These are phyloP conservation scores for Hymenoscyphus occultus DNA, from an alignment of 2,329 filamentous ascomycete genomes.

Conservation along the genomic window DNA sequence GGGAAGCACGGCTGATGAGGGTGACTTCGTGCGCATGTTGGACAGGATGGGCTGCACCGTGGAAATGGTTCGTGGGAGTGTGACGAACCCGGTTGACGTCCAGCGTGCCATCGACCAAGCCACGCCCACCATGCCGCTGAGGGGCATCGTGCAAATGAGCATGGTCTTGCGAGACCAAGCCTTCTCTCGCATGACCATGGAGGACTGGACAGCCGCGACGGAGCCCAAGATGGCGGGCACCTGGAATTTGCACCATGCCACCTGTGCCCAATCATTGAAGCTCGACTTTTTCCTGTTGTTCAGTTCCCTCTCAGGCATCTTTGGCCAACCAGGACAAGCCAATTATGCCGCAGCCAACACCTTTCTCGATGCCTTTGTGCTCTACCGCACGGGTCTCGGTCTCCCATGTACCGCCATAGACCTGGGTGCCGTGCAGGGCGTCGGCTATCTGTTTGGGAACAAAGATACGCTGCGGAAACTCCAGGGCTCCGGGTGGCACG, in stretches of 20 bases:
- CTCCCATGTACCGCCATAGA: too few relatives aligned
- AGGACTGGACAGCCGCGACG: conserved; percentile 36
- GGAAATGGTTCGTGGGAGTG: too few relatives aligned
- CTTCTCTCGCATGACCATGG: conserved; percentile 39
- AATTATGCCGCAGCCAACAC: conserved; percentile 37
- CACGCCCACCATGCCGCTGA: too few relatives aligned
- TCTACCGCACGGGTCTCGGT: conserved; percentile 15
- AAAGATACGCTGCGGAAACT: too few relatives aligned
- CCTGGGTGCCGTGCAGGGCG: too few relatives aligned
- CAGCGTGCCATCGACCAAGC: too few relatives aligned
- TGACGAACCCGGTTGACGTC: too few relatives aligned
- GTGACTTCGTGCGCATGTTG: not conserved
- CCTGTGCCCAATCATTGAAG: not conserved
- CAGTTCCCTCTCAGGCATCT: not conserved
- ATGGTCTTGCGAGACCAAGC: conserved; percentile 7
- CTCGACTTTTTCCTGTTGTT: conserved; percentile 41
- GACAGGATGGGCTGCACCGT: not conserved
- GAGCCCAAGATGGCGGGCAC: conserved; percentile 35
- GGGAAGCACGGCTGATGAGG: conserved; percentile 3
- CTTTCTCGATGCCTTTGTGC: conserved; percentile 33
- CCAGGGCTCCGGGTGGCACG: too few relatives aligned
- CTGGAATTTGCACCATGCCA: conserved; percentile 21
- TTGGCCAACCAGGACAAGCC: not conserved
- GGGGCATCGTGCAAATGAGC: too few relatives aligned
- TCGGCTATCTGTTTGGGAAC: too few relatives aligned